Percentiles rank a stretch among this genome's conserved stretches.
phyloP scores from a whole-genome alignment of 2,329 filamentous ascomycete genomes.

The Fusarium poae region DNA sequence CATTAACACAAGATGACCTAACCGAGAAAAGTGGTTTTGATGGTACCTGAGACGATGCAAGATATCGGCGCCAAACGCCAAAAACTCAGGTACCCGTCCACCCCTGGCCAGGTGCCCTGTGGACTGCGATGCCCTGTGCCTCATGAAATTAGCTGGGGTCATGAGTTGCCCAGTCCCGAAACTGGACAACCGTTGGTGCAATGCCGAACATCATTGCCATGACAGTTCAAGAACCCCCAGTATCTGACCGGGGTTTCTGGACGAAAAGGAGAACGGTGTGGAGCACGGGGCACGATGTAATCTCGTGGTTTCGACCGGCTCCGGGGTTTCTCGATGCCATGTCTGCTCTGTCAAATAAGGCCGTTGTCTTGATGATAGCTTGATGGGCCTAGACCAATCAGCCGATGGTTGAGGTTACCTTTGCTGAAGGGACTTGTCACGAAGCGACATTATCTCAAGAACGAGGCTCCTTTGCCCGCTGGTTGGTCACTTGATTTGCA shows the following conservation, averaged over 20 bases:
- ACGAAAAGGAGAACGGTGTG: slow-evolving; percentile 48
- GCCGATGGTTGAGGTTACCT: slow-evolving; percentile 26
- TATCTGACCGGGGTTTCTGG: slow-evolving; percentile 20
- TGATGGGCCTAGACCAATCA: slow-evolving; percentile 18
- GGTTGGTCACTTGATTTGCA: slow-evolving; percentile 36
- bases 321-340: slow-evolving; percentile 33
- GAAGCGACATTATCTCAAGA: slow-evolving; percentile 47
- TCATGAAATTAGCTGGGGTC: slow-evolving; percentile 41
- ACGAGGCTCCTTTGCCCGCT: slow-evolving; percentile 20
- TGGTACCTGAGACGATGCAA: slow-evolving; percentile 40
- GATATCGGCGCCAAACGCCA: slow-evolving; percentile 23
- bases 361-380: slow-evolving; percentile 1
- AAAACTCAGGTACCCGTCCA: slow-evolving; percentile 41
- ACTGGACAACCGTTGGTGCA: slow-evolving; percentile 48
- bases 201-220: slow-evolving; percentile 41
- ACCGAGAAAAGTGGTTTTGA: slow-evolving; percentile 38
- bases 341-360: slow-evolving; percentile 24
- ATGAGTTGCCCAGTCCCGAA: slow-evolving; percentile 33
- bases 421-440: slow-evolving; percentile 18
- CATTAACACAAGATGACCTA: slow-evolving; percentile 39
- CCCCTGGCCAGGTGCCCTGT: slow-evolving; percentile 13
- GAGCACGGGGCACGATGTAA: slow-evolving; percentile 46
- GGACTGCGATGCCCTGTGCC: slow-evolving; percentile 18
- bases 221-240: slow-evolving; percentile 28
- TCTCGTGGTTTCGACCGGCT: slow-evolving; percentile 44